Evolutionary conservation across 192 early-diverging fungal species (phyloP), one percentile per base, ranked within the genome.

Genomic region (Coemansia reversa): DNA sequence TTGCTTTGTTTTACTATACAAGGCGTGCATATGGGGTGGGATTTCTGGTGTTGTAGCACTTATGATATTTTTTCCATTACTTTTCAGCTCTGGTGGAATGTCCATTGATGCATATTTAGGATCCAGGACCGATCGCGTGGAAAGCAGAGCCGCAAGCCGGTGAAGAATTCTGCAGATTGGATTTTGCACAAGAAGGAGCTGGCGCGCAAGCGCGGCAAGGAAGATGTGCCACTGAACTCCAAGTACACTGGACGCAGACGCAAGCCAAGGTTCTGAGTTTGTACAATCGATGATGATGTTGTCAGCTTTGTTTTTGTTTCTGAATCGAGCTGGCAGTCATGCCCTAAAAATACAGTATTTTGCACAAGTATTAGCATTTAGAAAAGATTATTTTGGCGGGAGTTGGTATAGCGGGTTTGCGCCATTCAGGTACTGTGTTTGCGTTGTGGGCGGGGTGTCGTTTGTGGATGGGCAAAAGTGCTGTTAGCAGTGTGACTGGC

Each of bases 191-290:
- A 98, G 84, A 98, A 97, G 79, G 92, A 94, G 60, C 76, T 92
- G 25, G 81, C 88, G 35, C 83, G 93, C 58, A 76, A 84, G 64
- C 76, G 88, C 54, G 97, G 97, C 23, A 70, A 63, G 53, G 90
- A 94, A 58, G 88, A 88, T 42, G 87, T 91, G 49, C 89, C 93
- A 14, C 70, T 76, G 45, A 95, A 98, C 74, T 94, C 94, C 14
- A 93, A 94, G 67, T 98, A 91, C 76, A 97, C 97, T 49, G 97
- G 88, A 39, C 84, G 97, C 65, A 98, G 96, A 77, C 84, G 97
- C 81, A 90, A 86, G 72, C 81, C 87, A 28, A 84, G 84, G 63
- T 98, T 98, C 75, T 98, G 82, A 60, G 39, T 14, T 14, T 14
- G 14, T 45, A 45, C 39, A 45, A 45, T 45, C 12, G 14, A 45